phyloP scores from a whole-genome alignment of 352 stramenopile genomes.

The Pythium sukuiense region DNA sequence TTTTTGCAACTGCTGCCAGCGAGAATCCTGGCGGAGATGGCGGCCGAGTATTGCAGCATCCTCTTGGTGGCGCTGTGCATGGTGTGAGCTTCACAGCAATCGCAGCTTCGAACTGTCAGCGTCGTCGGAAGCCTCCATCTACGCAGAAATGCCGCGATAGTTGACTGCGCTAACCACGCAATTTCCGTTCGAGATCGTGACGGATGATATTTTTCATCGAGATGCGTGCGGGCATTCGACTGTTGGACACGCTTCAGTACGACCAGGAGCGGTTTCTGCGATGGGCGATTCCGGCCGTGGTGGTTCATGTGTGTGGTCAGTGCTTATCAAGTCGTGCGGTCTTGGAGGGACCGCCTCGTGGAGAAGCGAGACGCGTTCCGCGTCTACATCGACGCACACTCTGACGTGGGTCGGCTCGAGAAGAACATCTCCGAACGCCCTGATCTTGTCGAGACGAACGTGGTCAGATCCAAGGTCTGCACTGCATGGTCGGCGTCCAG shows the following conservation, averaged over 20 bases:
- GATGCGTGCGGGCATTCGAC: slow-evolving; percentile 11
- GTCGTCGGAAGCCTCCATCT: background rate
- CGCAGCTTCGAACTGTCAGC: background rate
- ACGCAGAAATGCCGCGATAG: background rate
- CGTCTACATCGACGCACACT: no score
- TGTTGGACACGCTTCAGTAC: background rate
- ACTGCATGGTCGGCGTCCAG: background rate
- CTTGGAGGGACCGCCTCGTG: background rate
- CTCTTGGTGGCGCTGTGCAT: slow-evolving; percentile 8
- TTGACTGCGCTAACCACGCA: slow-evolving; percentile 1
- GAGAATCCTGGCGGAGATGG: slow-evolving; percentile 19
- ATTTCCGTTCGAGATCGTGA: slow-evolving; percentile 14
- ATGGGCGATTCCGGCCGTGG: slow-evolving; percentile 5
- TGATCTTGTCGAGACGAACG: background rate
- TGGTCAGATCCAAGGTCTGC: background rate
- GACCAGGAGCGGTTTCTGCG: slow-evolving; percentile 11
- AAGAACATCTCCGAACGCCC: no score
- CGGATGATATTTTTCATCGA: slow-evolving; percentile 6
- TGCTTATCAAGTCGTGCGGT: slow-evolving; percentile 13
- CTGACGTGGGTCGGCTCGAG: no score
- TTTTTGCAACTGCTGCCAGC: slow-evolving; percentile 4
- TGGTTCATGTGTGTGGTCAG: background rate
- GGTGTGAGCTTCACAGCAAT: slow-evolving; percentile 6
- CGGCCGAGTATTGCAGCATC: slow-evolving; percentile 21
- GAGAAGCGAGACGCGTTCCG: background rate